phyloP scores from a whole-genome alignment of 176 grass and related monocot species.

The Oropetium thomaeum region DNA sequence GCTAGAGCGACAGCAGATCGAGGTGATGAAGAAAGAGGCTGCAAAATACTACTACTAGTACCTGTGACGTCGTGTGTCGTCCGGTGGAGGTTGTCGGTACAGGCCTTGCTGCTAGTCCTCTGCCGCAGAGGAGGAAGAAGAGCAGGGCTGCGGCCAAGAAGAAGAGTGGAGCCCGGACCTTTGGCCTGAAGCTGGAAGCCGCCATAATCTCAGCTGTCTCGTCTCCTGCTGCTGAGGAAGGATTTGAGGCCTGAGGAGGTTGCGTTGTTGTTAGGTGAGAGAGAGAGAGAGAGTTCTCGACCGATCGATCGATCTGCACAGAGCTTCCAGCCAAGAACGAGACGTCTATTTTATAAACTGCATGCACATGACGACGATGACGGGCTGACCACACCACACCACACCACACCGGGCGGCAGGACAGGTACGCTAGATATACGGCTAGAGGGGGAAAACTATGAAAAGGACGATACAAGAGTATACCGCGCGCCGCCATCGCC shows the following conservation, averaged over 20 bases:
- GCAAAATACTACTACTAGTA: too few relatives aligned
- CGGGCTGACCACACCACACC: too few relatives aligned
- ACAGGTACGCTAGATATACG: too few relatives aligned
- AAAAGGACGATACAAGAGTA: not conserved
- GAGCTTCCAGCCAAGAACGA: not conserved
- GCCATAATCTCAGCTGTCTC: too few relatives aligned
- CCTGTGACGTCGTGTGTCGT: conserved; percentile 31
- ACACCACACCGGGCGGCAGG: too few relatives aligned
- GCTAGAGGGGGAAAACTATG: too few relatives aligned
- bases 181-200: conserved; percentile 33
- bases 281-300: too few relatives aligned
- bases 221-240: too few relatives aligned
- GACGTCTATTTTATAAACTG: conserved; percentile 32
- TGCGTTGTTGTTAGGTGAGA: conserved; percentile 10
- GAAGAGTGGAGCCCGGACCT: conserved; percentile 12
- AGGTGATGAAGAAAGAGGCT: too few relatives aligned
- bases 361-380: not conserved
- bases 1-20: too few relatives aligned
- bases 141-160: conserved; percentile 36
- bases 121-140: conserved; percentile 35
- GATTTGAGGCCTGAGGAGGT: not conserved
- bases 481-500: not conserved
- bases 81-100: conserved; percentile 25
- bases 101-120: conserved; percentile 27
- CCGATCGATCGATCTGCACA: too few relatives aligned